Evolutionary conservation across 2,329 filamentous ascomycete genomes (phyloP).

Genomic region (Dryadomyces quercus-mongolicae): DNA sequence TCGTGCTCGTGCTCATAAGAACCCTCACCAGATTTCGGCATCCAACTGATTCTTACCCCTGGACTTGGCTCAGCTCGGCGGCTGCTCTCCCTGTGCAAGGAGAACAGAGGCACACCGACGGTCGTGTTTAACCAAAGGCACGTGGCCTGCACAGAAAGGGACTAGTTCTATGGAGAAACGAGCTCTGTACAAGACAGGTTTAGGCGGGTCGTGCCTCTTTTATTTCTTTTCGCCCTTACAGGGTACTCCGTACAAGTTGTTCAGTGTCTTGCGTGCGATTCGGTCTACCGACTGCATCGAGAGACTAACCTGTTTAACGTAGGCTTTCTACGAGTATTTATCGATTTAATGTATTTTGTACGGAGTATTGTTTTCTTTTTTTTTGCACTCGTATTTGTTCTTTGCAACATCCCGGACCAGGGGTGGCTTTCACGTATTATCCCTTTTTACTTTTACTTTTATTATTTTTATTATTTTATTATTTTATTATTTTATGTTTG

Average conservation of each 20-base stretch:
- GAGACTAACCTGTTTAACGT: not conserved
- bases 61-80: not conserved
- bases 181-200: conserved; percentile 1
- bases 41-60: too few species aligned
- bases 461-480: not conserved
- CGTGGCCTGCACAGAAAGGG: not conserved
- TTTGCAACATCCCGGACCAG: not conserved
- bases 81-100: not conserved
- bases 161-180: not conserved
- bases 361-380: not conserved
- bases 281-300: not conserved
- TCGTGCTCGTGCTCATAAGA: too few species aligned
- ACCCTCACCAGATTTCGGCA: too few species aligned
- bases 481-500: not conserved
- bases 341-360: not conserved
- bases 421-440: not conserved
- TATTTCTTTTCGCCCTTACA: conserved; percentile 1
- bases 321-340: too few species aligned
- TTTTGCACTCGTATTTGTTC: not conserved
- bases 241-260: not conserved
- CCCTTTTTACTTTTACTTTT: not conserved
- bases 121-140: not conserved
- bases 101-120: not conserved
- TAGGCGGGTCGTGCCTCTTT: not conserved
- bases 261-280: not conserved